A percentile compares a stretch with the other conserved stretches of the same genome.
Conservation (phyloP, 176 grass and related monocot species). For the Aegilops umbellulata region DNA sequence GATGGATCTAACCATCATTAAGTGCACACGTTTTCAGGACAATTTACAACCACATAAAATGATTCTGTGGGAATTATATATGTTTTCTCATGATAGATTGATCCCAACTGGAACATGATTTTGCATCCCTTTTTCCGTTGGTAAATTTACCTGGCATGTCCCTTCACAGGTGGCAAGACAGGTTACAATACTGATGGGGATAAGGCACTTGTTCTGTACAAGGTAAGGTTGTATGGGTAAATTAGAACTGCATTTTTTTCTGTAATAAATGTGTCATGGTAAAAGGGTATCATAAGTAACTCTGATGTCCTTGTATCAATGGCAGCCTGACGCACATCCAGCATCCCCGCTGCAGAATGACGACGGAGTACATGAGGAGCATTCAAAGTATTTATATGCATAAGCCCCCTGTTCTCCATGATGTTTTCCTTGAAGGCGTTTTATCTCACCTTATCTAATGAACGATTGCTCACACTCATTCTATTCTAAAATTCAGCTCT, state of each 20-base stretch:
- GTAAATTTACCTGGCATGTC: slow-evolving; percentile 5
- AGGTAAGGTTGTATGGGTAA: slow-evolving; percentile 66
- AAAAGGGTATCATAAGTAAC: neutral
- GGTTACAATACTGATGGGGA: slow-evolving; percentile 52
- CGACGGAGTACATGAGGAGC: slow-evolving; percentile 52
- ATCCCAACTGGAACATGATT: neutral
- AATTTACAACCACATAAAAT: neutral
- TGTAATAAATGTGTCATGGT: neutral
- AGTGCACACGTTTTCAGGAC: neutral
- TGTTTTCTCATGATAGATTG: neutral
- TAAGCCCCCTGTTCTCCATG: neutral
- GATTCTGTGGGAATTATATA: neutral
- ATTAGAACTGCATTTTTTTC: neutral
- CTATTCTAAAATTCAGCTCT: neutral
- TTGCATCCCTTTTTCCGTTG: neutral
- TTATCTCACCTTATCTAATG: neutral
- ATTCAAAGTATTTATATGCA: slow-evolving; percentile 77
- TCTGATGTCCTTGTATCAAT: slow-evolving; percentile 41
- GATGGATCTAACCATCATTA: neutral
- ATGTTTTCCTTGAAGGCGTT: neutral
- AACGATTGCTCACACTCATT: neutral
- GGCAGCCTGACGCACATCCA: slow-evolving; percentile 59
- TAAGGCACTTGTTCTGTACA: slow-evolving; percentile 77
- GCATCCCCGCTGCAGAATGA: slow-evolving; percentile 51
- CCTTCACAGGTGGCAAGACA: slow-evolving; percentile 25